phyloP scores from a whole-genome alignment of 1,284 basidiomycete species.

The Naganishia sp. region DNA sequence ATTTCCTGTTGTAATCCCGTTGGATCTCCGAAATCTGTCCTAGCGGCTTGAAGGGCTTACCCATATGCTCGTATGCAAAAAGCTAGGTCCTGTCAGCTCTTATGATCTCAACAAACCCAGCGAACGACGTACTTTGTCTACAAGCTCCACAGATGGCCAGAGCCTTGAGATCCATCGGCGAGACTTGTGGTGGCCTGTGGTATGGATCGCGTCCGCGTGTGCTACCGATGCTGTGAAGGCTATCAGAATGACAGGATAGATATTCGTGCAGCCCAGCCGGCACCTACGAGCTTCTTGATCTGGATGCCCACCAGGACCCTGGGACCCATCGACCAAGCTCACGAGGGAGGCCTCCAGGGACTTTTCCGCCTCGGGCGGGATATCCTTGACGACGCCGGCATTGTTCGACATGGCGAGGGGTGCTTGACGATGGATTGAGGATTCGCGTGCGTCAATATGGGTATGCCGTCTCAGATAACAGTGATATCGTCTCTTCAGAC shows the following conservation, averaged over 20 bases:
- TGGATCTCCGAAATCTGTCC: background rate
- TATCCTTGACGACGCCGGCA: background rate
- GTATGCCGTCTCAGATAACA: too few species aligned
- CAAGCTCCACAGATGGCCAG: constrained; percentile 45
- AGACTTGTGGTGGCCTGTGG: constrained; percentile 36
- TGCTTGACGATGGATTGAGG: too few species aligned
- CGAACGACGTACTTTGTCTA: constrained; percentile 43
- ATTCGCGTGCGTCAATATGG: too few species aligned
- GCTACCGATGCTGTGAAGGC: background rate
- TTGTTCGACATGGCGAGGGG: constrained; percentile 8
- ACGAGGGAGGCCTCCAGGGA: constrained; percentile 75
- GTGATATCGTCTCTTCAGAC: too few species aligned
- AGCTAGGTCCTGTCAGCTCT: constrained; percentile 38
- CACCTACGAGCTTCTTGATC: constrained; percentile 49
- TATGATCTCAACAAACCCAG: background rate
- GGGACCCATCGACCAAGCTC: constrained; percentile 68
- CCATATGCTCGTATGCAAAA: constrained; percentile 50
- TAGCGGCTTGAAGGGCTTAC: constrained; percentile 33
- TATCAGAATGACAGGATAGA: background rate
- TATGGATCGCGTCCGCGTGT: constrained; percentile 44
- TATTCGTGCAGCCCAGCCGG: background rate
- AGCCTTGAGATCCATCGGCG: constrained; percentile 45
- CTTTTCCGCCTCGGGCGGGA: background rate
- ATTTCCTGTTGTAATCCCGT: constrained; percentile 57
- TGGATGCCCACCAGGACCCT: constrained; percentile 68